These are phyloP conservation scores for Anaeramoeba flamelloides DNA, from an alignment of 78 protist genomes.

Conservation along the genomic window DNA sequence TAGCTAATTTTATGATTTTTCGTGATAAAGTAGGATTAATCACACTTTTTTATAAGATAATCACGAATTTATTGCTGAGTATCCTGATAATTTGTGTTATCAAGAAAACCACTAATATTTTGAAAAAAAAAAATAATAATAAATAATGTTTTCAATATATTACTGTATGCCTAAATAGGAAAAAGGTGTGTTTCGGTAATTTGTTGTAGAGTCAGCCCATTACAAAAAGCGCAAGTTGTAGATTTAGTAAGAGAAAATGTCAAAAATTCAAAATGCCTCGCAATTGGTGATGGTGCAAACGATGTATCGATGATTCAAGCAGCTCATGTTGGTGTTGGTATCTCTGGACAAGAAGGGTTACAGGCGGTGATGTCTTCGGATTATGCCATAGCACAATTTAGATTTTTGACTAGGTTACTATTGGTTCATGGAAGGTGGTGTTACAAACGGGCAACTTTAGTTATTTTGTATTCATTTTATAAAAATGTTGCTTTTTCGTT, in stretches of 20 bases:
- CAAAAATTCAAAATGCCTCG: no score
- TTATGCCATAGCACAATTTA: constrained; percentile 57
- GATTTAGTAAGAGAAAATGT: no score
- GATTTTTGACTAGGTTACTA: constrained; percentile 21
- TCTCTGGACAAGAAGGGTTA: constrained; percentile 70
- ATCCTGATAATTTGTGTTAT: no score
- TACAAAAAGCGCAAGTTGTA: constrained; percentile 28
- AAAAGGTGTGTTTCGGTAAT: no score
- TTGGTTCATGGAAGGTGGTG: constrained; percentile 48
- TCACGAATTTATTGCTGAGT: no score
- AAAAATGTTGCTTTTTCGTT: constrained; percentile 9
- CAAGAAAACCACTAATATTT: no score
- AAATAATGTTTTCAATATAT: no score
- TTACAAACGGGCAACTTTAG: constrained; percentile 18
- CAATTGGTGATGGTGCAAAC: constrained; percentile 71
- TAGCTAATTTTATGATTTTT: no score
- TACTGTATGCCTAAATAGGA: no score
- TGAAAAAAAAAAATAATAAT: no score
- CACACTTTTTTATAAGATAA: no score
- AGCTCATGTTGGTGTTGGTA: constrained; percentile 78
- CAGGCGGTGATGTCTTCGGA: constrained; percentile 69
- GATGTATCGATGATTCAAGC: constrained; percentile 71
- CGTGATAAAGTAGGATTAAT: no score
- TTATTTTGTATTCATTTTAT: constrained; percentile 30
- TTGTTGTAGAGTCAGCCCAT: constrained; percentile 13